A percentile compares a stretch with the other conserved stretches of the same genome.
phyloP scores from a whole-genome alignment of 148 eudicot species.

The Tetragonia tetragonoides region DNA sequence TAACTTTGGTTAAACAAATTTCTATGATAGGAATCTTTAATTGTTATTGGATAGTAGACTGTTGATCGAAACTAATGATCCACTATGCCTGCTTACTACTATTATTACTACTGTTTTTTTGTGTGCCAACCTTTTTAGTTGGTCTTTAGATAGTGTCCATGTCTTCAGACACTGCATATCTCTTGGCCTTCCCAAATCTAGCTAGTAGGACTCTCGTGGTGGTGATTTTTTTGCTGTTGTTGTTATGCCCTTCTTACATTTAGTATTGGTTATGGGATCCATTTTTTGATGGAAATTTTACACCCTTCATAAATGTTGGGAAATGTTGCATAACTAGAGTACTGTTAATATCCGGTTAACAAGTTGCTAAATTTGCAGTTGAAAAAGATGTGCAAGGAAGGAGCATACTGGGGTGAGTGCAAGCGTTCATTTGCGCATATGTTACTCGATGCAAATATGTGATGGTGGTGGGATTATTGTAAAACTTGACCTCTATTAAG shows the following conservation, averaged over 20 bases:
- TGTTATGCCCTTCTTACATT: too few relatives aligned
- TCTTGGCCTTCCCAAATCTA: too few relatives aligned
- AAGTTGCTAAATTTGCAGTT: constrained; percentile 5
- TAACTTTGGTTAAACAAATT: too few relatives aligned
- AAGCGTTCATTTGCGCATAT: neutral
- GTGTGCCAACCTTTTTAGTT: too few relatives aligned
- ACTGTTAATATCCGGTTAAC: neutral
- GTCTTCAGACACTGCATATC: too few relatives aligned
- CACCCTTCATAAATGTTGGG: neutral
- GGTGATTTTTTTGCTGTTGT: neutral
- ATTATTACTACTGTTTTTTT: too few relatives aligned
- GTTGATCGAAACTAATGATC: neutral
- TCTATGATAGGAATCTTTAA: too few relatives aligned
- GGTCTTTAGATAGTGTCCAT: too few relatives aligned
- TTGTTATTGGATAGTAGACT: neutral
- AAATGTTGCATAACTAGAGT: neutral
- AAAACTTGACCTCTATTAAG: neutral
- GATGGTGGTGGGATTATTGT: neutral
- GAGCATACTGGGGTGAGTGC: constrained; percentile 52
- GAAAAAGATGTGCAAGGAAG: constrained; percentile 19
- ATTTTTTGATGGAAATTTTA: neutral
- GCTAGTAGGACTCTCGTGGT: too few relatives aligned
- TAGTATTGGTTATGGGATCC: neutral
- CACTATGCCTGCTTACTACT: neutral
- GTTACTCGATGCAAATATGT: neutral